Base-by-base conservation (phyloP, 345 rosid species). In the Kernera saxatilis region DNA sequence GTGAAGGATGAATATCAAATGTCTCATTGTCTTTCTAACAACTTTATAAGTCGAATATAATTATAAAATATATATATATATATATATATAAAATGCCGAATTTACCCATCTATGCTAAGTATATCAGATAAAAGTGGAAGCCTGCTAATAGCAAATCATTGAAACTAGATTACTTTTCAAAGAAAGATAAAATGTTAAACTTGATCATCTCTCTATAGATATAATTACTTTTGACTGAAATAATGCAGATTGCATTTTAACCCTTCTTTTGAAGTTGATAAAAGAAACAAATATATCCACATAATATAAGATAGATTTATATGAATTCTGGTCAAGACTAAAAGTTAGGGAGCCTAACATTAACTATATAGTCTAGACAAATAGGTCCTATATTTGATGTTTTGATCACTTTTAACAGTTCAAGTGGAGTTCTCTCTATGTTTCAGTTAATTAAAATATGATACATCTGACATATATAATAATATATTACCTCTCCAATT, bases 161-260 rank as follows among this genome's bases (percentile, higher is more conserved):
- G 56, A 23, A 45, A 60, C 41, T 30, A 33, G 41, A 43, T 74
- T 33, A 52, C 78, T 60, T 68, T 73, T 33, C 48, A 60, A 59
- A 74, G 73, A 68, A 41, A 67, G 73, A 60, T 69, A 74, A 59
- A 74, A 67, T 23, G 57, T 60, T 67, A 51, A 51, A 67, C 78
- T 51, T 60, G 72, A 60, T 67, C 44, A 52, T 39, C 59, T 68
- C 32, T 52, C 14, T 51, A 59, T 41, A 33, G 39, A 40, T 32
- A 61, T 67, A 23, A 68, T 68, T 68, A 52, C 69, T 61, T 66
- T 68, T 68, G 74, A 75, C 74, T 44, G 69, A 18, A 67, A 58
- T 50, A 17, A 49, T 74, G 45, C 22, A 59, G 39, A 67, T 58
- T 59, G 62, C 46, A 50, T 48, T 58, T 32, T 11, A 30, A 46